A percentile compares a stretch with the other conserved stretches of the same genome.
These are phyloP conservation scores for Solioccasus polychromus DNA, from an alignment of 768 basidiomycete genomes.

Conservation along the genomic window DNA sequence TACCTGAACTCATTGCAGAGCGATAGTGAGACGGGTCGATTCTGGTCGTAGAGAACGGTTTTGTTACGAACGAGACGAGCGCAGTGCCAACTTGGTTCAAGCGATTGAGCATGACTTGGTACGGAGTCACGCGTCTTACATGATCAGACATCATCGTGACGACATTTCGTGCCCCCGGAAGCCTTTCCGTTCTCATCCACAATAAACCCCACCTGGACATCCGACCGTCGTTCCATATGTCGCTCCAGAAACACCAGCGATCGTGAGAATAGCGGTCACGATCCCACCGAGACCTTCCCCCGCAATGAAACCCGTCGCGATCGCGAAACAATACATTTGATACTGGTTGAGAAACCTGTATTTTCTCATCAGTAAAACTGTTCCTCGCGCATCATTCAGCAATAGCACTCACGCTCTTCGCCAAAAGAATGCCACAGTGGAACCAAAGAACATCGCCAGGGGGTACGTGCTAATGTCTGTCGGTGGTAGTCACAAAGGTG, in stretches of 20 bases:
- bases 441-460: conserved; percentile 24
- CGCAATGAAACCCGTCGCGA: conserved; percentile 40
- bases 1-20: conserved; percentile 38
- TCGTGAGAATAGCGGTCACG: conserved; percentile 31
- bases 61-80: conserved; percentile 21
- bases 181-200: too few relatives aligned
- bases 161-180: too few relatives aligned
- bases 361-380: too few relatives aligned
- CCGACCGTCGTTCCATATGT: conserved; percentile 26
- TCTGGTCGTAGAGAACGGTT: conserved; percentile 14
- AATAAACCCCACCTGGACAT: conserved; percentile 27
- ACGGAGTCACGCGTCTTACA: conserved; percentile 2
- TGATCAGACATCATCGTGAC: not conserved
- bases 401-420: conserved; percentile 5
- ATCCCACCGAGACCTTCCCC: conserved; percentile 41
- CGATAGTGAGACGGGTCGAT: conserved; percentile 40
- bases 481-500: not conserved
- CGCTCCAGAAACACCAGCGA: conserved; percentile 27
- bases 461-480: conserved; percentile 23
- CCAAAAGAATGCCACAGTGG: conserved; percentile 24
- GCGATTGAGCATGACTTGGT: conserved; percentile 29
- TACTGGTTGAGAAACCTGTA: conserved; percentile 14
- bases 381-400: not conserved
- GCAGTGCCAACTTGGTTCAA: conserved; percentile 22
- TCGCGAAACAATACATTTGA: conserved; percentile 31